A percentile compares a stretch with the other conserved stretches of the same genome.
Conservation (phyloP, 108 stramenopile species). For the Discostella pseudostelligera region DNA sequence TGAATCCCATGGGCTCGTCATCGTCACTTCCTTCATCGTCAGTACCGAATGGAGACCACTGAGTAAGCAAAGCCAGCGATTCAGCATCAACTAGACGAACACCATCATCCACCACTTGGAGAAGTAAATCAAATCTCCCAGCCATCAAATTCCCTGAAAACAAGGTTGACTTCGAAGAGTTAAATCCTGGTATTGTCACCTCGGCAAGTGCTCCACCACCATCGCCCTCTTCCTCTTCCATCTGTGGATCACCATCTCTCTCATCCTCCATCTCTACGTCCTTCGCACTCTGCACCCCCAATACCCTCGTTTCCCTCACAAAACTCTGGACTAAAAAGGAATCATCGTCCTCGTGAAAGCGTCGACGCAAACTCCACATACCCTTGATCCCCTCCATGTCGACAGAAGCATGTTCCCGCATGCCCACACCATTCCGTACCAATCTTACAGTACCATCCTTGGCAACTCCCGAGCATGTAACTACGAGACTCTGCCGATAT, state of each 20-base stretch:
- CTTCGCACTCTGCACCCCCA: slow-evolving; percentile 65
- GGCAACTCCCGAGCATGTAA: slow-evolving; percentile 89
- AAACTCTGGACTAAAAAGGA: slow-evolving; percentile 91
- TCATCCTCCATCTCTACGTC: slow-evolving; percentile 43
- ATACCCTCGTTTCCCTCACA: slow-evolving; percentile 89
- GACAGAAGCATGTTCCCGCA: slow-evolving; percentile 87
- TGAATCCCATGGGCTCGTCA: slow-evolving; percentile 46
- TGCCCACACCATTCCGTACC: slow-evolving; percentile 96
- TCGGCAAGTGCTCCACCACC: slow-evolving; percentile 48
- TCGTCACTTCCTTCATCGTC: slow-evolving; percentile 37
- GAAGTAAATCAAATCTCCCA: slow-evolving; percentile 38
- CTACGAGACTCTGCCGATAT: slow-evolving; percentile 72
- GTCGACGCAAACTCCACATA: slow-evolving; percentile 87
- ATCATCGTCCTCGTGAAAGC: slow-evolving; percentile 65
- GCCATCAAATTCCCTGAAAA: slow-evolving; percentile 79
- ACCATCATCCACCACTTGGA: slow-evolving; percentile 58
- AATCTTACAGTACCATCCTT: slow-evolving; percentile 89
- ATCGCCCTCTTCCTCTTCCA: slow-evolving; percentile 24
- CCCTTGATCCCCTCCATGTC: slow-evolving; percentile 93
- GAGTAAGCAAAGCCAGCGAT: slow-evolving; percentile 46
- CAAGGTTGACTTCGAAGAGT: slow-evolving; percentile 58
- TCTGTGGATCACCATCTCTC: slow-evolving; percentile 26
- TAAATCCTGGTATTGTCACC: slow-evolving; percentile 72
- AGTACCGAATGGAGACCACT: slow-evolving; percentile 48
- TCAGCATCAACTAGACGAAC: slow-evolving; percentile 62